phyloP scores from a whole-genome alignment of 306 rosid genomes.

The Notholithocarpus densiflorus region DNA sequence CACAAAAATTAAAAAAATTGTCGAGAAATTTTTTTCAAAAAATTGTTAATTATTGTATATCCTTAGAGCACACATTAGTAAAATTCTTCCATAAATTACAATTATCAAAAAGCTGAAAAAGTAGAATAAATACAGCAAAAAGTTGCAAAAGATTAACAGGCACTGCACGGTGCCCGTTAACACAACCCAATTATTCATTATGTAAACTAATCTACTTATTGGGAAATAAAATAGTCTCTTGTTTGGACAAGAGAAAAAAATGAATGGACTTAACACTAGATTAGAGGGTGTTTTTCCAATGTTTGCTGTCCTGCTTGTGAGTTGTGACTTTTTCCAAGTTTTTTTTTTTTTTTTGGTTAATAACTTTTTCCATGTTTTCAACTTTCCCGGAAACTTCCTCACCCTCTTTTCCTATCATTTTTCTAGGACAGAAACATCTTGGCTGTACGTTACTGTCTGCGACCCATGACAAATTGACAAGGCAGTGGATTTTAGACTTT shows the following conservation, averaged over 20 bases:
- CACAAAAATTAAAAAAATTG: too few species aligned
- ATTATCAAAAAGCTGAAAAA: too few species aligned
- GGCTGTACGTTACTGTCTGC: background rate
- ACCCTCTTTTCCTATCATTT: background rate
- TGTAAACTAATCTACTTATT: background rate
- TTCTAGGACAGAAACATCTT: background rate
- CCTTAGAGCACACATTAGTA: too few species aligned
- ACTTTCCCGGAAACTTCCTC: conserved; percentile 1
- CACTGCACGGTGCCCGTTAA: accelerated
- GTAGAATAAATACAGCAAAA: too few species aligned
- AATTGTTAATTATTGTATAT: too few species aligned
- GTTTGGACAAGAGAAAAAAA: background rate
- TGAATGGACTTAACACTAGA: background rate
- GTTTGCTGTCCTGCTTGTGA: too few species aligned
- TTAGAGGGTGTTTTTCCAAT: background rate
- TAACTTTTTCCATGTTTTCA: background rate
- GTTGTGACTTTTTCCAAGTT: background rate
- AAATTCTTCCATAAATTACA: too few species aligned
- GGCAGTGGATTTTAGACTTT: background rate
- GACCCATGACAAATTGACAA: background rate
- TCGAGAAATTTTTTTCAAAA: too few species aligned
- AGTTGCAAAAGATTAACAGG: too few species aligned
- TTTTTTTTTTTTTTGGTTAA: too few species aligned
- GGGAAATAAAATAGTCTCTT: background rate
- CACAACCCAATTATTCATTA: too few species aligned